phyloP scores from a whole-genome alignment of 2,329 filamentous ascomycete species.

The Cordyceps farinosa region DNA sequence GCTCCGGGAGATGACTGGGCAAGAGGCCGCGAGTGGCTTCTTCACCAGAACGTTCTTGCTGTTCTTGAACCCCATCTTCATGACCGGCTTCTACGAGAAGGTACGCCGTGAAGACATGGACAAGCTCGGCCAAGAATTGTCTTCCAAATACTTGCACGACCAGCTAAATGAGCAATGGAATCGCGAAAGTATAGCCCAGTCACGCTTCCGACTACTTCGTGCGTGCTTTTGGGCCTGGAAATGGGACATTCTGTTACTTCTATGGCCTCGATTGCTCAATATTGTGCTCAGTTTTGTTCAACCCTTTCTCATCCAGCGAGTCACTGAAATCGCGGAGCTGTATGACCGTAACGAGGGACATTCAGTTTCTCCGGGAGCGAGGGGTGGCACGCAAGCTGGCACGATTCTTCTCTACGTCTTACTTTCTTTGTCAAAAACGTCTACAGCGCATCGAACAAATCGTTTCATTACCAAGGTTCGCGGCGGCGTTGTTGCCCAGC shows the following conservation, averaged over 20 bases:
- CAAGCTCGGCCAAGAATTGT: neutral
- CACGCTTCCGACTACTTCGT: neutral
- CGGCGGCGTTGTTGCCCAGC: constrained; percentile 37
- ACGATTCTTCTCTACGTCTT: neutral
- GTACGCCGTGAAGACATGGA: too few species aligned
- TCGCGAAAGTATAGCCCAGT: neutral
- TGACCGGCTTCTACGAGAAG: neutral
- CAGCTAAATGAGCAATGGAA: neutral
- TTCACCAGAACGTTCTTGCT: neutral
- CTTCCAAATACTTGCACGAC: neutral
- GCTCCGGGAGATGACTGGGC: neutral
- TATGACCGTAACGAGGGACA: neutral
- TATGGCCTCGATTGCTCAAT: neutral
- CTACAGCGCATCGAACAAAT: neutral
- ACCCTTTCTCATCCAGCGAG: neutral
- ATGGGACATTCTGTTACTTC: neutral
- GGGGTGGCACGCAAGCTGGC: neutral
- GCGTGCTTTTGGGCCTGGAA: constrained; percentile 2
- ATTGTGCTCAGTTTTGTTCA: neutral
- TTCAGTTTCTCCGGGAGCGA: neutral
- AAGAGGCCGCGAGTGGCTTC: neutral
- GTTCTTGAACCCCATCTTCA: neutral
- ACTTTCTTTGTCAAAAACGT: neutral
- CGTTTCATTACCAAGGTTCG: constrained; percentile 32
- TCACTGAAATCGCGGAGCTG: neutral